Evolutionary conservation across 805 yeast genomes (phyloP), one percentile per base, ranked within the genome.

Genomic region (Hanseniaspora taiwanica): DNA sequence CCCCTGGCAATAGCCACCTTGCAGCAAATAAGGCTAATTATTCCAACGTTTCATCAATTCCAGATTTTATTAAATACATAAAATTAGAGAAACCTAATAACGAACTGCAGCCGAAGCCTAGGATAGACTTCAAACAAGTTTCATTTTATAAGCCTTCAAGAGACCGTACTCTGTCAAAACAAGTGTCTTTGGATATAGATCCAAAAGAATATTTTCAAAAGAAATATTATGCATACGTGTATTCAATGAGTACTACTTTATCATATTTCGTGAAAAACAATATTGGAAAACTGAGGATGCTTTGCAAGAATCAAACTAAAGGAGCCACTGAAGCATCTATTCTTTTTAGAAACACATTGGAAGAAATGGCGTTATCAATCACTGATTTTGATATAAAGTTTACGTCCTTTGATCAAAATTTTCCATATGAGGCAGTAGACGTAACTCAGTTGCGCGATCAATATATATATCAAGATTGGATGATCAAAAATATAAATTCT

Each of bases 221-320:
- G 3, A 61, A 56, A 39, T 65, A 65, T 38, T 62, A 58, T 37
- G 60, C 57, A 7, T 53, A 57, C 7, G 46, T 65, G 7, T 65
- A 58, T 42, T 52, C 55, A n/a, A 37, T 60, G 3, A 50, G 58
- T 9, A 50, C 59, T 0, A 67, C 68, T 5, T 31, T 64, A 21
- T 61, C 64, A 0, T 62, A 62, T 52, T 60, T 70, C 58, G 56
- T 63, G 4, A 75, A 75, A 46, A 71, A 78, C 0, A 67, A 72
- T 4, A 53, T 75, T 27, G 52, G 69, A 13, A 54, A 79, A 40
- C 54, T 73, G 10, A 13, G 17, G 33, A 4, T 29, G 17, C 14
- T 29, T 9, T 29, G 33, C 38, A 60, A 55, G 37, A 64, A 64
- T 20, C 50, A 74, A 46, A 70, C 76, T 42, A 43, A 41, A 9